Percentiles rank a stretch among this genome's conserved stretches.
Evolutionary conservation across 352 stramenopile species (phyloP).

Genomic region (Phytopythium litorale): DNA sequence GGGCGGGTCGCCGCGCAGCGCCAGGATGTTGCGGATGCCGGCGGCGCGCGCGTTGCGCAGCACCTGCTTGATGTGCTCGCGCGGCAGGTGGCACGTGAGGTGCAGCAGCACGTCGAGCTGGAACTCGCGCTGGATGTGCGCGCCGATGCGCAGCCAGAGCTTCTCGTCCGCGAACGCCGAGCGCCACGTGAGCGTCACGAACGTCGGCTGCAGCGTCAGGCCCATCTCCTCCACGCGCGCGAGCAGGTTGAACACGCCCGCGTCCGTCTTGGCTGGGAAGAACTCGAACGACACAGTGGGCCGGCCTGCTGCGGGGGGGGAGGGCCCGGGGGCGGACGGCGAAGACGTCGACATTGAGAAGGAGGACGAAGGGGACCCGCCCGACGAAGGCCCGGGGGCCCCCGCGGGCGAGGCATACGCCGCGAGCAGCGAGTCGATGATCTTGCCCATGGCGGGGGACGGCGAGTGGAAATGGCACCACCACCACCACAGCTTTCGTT

Average conservation of each 20-base stretch:
- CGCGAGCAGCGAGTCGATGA: constrained; percentile 72
- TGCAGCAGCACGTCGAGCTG: constrained; percentile 80
- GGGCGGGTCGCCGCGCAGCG: constrained; percentile 95
- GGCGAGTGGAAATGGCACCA: too few relatives aligned
- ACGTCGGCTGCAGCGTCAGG: constrained; percentile 79
- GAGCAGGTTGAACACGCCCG: constrained; percentile 81
- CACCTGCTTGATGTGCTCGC: constrained; percentile 58
- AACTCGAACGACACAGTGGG: constrained; percentile 86
- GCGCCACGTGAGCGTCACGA: constrained; percentile 89
- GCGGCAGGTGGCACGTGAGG: constrained; percentile 73
- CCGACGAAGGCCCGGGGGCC: background rate
- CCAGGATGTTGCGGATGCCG: constrained; percentile 98
- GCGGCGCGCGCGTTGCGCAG: constrained; percentile 62
- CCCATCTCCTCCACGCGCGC: constrained; percentile 86
- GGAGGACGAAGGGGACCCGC: background rate
- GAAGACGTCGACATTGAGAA: background rate
- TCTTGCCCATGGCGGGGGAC: constrained; percentile 55
- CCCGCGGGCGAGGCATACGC: constrained; percentile 41
- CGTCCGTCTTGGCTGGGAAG: constrained; percentile 85
- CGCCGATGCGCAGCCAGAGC: constrained; percentile 87
- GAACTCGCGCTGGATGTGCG: constrained; percentile 86
- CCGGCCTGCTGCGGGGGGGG: too few relatives aligned
- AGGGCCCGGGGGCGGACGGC: background rate
- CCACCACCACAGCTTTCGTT: too few relatives aligned
- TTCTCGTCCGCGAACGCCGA: constrained; percentile 87